Percentiles rank a stretch among this genome's conserved stretches.
Evolutionary conservation across 2,329 filamentous ascomycete species (phyloP).

Genomic region (Claviceps maximensis): DNA sequence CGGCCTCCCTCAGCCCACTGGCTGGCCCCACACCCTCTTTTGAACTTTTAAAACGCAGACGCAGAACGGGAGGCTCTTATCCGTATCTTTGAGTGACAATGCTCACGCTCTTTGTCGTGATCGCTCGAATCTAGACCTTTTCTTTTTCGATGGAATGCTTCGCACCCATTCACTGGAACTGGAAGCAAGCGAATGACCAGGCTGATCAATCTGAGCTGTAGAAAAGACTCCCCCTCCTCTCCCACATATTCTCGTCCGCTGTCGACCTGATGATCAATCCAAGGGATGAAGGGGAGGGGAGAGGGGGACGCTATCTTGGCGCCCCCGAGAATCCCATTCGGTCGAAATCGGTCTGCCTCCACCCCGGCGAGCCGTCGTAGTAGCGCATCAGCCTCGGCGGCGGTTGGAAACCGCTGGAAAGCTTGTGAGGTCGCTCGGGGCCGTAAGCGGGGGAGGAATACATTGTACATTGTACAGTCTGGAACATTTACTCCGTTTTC

Average conservation of each 20-base stretch:
- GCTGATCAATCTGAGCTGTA: too few species aligned
- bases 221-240: background rate
- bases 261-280: background rate
- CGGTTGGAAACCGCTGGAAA: conserved; percentile 12
- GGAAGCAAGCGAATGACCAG: background rate
- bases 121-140: too few species aligned
- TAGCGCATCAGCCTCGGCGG: conserved; percentile 2
- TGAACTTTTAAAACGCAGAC: too few species aligned
- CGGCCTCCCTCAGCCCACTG: too few species aligned
- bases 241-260: background rate
- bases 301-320: background rate
- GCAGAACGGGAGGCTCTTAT: too few species aligned
- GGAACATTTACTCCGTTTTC: background rate
- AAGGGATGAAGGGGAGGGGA: too few species aligned
- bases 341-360: background rate
- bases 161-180: background rate
- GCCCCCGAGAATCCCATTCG: background rate
- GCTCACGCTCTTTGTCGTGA: too few species aligned
- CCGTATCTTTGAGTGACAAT: too few species aligned
- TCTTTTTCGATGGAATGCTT: too few species aligned
- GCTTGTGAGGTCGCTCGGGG: background rate
- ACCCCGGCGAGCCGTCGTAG: background rate
- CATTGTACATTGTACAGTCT: background rate
- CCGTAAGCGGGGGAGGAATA: background rate
- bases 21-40: too few species aligned